Evolutionary conservation across 441 rosid species (phyloP), one percentile per base, ranked within the genome.

Genomic region (Metrosideros polymorpha): DNA sequence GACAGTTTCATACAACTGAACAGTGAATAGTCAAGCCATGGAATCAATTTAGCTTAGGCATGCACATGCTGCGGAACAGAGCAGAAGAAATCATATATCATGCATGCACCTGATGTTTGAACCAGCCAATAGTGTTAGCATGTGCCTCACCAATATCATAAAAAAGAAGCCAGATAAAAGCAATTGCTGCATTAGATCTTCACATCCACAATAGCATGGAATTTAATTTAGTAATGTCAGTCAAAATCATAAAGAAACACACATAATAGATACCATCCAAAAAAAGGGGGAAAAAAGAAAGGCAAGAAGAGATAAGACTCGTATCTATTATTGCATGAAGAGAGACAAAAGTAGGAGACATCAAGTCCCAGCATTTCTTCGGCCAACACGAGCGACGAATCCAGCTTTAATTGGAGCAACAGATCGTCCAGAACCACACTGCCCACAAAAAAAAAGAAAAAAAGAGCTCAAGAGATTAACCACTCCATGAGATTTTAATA

Each of bases 391-490:
- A 53, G 84, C 84, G 0, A 83, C 84, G 19, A 83, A 83, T 13
- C 84, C 84, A 83, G 84, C 84, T 55, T 83, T 83, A 55, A 83
- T 83, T 29, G 84, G 84, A 50, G 84, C 84, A 53, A 83, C 99
- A 43, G 99, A 97, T 87, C 99, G 91, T 85, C 97, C 98, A 55
- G 98, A 97, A 43, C 99, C 98, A 91, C 99, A 96, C 99, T 95
- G 95, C 91, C 61, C 39, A 52, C 30, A 42, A 92, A n/a, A n/a
- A n/a, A n/a, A n/a, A n/a, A n/a, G n/a, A 85, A 7, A 53, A 84
- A 3, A 7, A 27, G 45, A 30, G 25, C n/a, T 53, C 51, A 59
- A 87, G 13, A 56, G 25, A 53, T 39, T 22, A 42, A 66, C 12
- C 27, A 77, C 7, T 47, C 32, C 19, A 47, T 43, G 15, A n/a